Percentiles rank a stretch among this genome's conserved stretches.
phyloP scores from a whole-genome alignment of 352 stramenopile species.

The Phytophthora litchii region DNA sequence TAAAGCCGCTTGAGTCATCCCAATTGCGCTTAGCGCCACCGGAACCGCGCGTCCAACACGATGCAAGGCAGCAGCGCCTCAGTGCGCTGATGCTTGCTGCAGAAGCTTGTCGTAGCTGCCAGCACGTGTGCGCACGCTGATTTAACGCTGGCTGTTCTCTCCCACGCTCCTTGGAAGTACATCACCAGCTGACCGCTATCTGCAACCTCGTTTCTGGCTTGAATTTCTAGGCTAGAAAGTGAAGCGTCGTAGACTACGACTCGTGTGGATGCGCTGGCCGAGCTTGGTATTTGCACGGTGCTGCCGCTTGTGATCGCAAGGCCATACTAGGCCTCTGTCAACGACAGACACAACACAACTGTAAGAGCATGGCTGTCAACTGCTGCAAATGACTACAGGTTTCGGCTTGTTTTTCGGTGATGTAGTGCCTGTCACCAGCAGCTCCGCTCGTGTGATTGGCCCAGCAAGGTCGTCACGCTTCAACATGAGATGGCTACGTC shows the following conservation, averaged over 20 bases:
- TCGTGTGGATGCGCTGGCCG: neutral
- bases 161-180: slow-evolving; percentile 8
- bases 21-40: slow-evolving; percentile 12
- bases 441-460: slow-evolving; percentile 22
- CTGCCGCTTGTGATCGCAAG: too few species aligned
- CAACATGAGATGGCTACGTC: slow-evolving; percentile 4
- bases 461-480: slow-evolving; percentile 18
- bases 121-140: neutral
- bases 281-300: neutral
- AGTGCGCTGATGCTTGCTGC: neutral
- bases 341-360: too few species aligned
- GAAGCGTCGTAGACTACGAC: slow-evolving; percentile 33
- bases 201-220: slow-evolving; percentile 24
- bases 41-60: slow-evolving; percentile 17
- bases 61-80: neutral
- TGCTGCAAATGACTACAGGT: too few species aligned
- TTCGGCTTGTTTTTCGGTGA: neutral
- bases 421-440: slow-evolving; percentile 1
- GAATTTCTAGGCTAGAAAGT: slow-evolving; percentile 23
- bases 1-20: slow-evolving; percentile 14
- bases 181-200: slow-evolving; percentile 9
- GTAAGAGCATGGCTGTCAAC: too few species aligned
- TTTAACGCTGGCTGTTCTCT: slow-evolving; percentile 31
- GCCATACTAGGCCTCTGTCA: too few species aligned
- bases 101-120: neutral